Conservation (phyloP, 2,329 filamentous ascomycete species). For the Diaporthe caulivora region DNA sequence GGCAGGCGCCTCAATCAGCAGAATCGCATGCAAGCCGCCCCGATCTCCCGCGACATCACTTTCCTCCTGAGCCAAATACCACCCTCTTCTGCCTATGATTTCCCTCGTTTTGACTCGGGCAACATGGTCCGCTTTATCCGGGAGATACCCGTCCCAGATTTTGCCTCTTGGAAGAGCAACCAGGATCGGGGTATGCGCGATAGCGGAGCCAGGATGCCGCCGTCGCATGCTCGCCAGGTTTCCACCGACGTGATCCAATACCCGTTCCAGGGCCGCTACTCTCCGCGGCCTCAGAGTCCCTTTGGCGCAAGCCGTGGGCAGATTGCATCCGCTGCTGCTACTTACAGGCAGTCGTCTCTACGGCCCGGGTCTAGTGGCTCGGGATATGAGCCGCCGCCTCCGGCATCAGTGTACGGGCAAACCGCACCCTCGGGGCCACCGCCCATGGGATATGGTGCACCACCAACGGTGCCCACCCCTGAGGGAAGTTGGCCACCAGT, state of each 20-base stretch:
- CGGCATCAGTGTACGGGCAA: constrained; percentile 47
- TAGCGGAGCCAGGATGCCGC: constrained; percentile 44
- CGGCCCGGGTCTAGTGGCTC: constrained; percentile 61
- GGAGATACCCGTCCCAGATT: constrained; percentile 74
- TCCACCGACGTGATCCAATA: constrained; percentile 42
- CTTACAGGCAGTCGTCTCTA: constrained; percentile 66
- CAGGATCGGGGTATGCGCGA: constrained; percentile 47
- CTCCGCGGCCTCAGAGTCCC: constrained; percentile 59
- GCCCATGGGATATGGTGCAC: constrained; percentile 30
- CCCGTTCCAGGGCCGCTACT: constrained; percentile 43
- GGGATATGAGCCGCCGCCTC: constrained; percentile 54
- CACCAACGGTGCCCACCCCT: constrained; percentile 32
- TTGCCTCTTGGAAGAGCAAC: constrained; percentile 64
- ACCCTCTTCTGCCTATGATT: constrained; percentile 77
- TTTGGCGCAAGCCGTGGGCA: constrained; percentile 55
- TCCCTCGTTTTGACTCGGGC: constrained; percentile 76
- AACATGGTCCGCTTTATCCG: constrained; percentile 81
- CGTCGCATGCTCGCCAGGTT: constrained; percentile 42
- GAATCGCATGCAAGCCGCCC: constrained; percentile 71
- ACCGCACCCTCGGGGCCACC: constrained; percentile 29
- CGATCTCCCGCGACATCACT: constrained; percentile 78
- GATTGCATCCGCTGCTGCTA: constrained; percentile 53
- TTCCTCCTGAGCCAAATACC: constrained; percentile 81
- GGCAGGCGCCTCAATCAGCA: constrained; percentile 87
- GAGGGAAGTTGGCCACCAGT: constrained; percentile 36